Percentiles rank a stretch among this genome's conserved stretches.
Conservation (phyloP, 805 yeast genomes). For the Pichia phayaonensis region DNA sequence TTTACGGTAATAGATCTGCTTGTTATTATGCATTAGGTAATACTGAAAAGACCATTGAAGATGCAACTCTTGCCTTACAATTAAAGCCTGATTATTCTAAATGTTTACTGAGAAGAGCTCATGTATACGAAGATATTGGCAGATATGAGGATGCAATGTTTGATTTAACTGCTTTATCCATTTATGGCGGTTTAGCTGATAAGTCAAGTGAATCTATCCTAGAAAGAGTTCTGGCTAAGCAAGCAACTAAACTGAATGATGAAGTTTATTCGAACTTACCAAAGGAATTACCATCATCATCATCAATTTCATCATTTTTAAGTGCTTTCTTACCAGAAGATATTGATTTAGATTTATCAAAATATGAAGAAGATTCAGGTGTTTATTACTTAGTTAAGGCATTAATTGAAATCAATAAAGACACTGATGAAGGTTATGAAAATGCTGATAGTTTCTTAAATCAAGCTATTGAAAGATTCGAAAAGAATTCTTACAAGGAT, state of each 20-base stretch:
- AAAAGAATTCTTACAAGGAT: conserved; percentile 12
- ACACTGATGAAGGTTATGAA: conserved; percentile 53
- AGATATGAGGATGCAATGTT: conserved; percentile 77
- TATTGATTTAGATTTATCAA: conserved; percentile 36
- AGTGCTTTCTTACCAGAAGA: conserved; percentile 67
- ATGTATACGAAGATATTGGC: conserved; percentile 79
- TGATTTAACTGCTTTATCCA: conserved; percentile 83
- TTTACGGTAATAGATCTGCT: conserved; percentile 93
- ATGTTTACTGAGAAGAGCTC: conserved; percentile 88
- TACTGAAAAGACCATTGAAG: conserved; percentile 78
- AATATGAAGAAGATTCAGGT: conserved; percentile 49
- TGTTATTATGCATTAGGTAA: conserved; percentile 80
- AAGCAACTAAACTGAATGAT: conserved; percentile 65
- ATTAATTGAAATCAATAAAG: conserved; percentile 39
- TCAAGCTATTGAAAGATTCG: conserved; percentile 46
- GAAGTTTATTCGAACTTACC: conserved; percentile 45
- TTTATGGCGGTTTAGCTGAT: conserved; percentile 72
- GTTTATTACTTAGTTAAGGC: conserved; percentile 62
- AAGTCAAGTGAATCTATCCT: conserved; percentile 70
- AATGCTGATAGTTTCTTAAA: conserved; percentile 50
- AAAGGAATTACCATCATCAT: conserved; percentile 67
- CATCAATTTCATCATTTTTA: conserved; percentile 79
- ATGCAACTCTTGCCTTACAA: conserved; percentile 77
- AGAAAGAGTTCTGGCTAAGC: conserved; percentile 79
- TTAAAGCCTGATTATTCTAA: conserved; percentile 86